Conservation (phyloP, 306 rosid species). For the Vicia sativa region DNA sequence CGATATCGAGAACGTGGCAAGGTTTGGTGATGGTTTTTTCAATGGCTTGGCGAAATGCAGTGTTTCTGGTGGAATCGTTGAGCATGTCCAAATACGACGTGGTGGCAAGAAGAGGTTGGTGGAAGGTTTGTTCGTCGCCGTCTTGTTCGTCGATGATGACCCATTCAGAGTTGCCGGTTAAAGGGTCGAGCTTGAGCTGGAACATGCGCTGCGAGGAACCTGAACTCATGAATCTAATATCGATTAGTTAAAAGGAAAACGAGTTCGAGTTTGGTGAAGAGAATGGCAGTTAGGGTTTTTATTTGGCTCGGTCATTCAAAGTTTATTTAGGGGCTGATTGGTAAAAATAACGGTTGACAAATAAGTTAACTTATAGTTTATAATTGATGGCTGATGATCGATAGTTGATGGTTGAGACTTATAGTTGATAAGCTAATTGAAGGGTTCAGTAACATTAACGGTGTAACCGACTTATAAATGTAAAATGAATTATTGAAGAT, state of each 20-base stretch:
- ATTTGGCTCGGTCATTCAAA: too few species aligned
- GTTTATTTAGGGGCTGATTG: too few species aligned
- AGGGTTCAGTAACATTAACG: too few species aligned
- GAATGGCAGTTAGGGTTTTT: constrained; percentile 38
- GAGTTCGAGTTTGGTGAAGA: constrained; percentile 6
- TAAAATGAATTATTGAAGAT: too few species aligned
- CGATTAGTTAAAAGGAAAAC: constrained; percentile 16
- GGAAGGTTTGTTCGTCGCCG: constrained; percentile 43
- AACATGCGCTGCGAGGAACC: constrained; percentile 57
- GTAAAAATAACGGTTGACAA: too few species aligned
- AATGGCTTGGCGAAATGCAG: constrained; percentile 75
- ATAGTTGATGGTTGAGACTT: too few species aligned
- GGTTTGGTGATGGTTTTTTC: constrained; percentile 66
- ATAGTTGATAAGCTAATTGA: too few species aligned
- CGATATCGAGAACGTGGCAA: constrained; percentile 84
- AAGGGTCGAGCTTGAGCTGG: constrained; percentile 78
- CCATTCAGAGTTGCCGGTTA: constrained; percentile 95
- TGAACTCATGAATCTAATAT: constrained; percentile 62
- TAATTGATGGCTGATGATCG: too few species aligned
- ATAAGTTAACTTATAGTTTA: too few species aligned
- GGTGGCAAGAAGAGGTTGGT: constrained; percentile 61
- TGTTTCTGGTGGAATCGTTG: constrained; percentile 73
- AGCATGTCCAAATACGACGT: constrained; percentile 97
- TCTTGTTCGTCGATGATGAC: constrained; percentile 70
- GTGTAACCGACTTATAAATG: too few species aligned